Base-by-base conservation (phyloP, 1,284 basidiomycete genomes). In the Apiotrichum laibachii region DNA sequence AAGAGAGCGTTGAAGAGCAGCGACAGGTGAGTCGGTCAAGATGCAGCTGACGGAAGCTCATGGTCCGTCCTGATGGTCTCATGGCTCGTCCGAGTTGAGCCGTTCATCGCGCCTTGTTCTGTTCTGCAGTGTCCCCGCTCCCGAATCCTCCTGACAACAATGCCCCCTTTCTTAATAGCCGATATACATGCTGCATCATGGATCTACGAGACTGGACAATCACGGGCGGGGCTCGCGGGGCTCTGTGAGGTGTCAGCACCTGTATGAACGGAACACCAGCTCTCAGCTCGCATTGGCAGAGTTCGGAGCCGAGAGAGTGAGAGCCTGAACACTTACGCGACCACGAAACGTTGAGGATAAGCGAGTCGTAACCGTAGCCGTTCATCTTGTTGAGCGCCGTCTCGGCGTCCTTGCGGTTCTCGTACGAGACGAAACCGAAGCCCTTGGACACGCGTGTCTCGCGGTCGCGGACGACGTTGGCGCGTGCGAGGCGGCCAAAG, bases 401-500 rank as follows among this genome's bases (percentile, higher is more conserved):
- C 79, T 96, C 90, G 31, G 92, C 96, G 51, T 84, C 81, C 22
- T 84, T 82, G 69, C 84, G 82, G 40, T 88, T 87, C 75, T 98
- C 94, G 73, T 97, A 99, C 77, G 88, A 92, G 67, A 97, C 92
- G 46, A 79, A 79, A 26, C 64, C 69, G 26, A 65, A 62, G 40
- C 96, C 95, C 79, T 97, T 98, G 68, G 92, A 92, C 47, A 88
- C 84, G 57, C 92, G 90, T 10, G 96, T 99, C 72, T 98, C 94
- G 63, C 93, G 85, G 77, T 99, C 95, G 57, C 91, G 85, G 44
- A 96, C 96, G 55, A 99, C 89, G 78, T 93, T 98, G 54, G 98
- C 92, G 54, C 93, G 82, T 45, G 86, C 87, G 45, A 95, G 88
- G 19, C 90, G 84, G 1, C 92, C 91, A 71, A 94, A 91, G 22